phyloP scores from a whole-genome alignment of 441 rosid genomes.

The Brassica balearica region DNA sequence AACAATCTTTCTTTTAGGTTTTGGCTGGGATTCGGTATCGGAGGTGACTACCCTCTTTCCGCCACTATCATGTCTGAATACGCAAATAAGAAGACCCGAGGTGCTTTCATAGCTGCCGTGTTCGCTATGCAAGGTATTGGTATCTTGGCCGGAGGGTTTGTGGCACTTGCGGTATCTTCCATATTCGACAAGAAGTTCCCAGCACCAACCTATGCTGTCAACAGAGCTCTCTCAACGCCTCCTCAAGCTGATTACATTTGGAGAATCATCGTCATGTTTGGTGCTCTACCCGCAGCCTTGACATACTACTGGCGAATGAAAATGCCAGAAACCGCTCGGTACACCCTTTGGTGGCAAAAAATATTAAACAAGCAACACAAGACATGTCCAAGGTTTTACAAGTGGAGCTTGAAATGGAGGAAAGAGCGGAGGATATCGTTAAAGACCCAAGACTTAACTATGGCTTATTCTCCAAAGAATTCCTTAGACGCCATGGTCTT shows the following conservation, averaged over 20 bases:
- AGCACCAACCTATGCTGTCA: background rate
- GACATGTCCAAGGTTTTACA: constrained; percentile 67
- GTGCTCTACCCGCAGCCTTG: constrained; percentile 56
- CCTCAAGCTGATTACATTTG: constrained; percentile 60
- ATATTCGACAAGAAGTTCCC: constrained; percentile 35
- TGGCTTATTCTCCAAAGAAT: constrained; percentile 56
- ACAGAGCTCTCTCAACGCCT: constrained; percentile 46
- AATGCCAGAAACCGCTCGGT: constrained; percentile 69
- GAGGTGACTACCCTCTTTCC: constrained; percentile 60
- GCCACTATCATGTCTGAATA: constrained; percentile 28
- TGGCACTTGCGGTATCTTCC: constrained; percentile 29
- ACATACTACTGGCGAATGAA: constrained; percentile 64
- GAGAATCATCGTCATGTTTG: constrained; percentile 61
- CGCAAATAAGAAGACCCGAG: constrained; percentile 45
- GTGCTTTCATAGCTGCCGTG: constrained; percentile 66
- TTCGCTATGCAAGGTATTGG: constrained; percentile 87
- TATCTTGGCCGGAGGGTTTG: constrained; percentile 64
- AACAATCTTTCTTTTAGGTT: background rate
- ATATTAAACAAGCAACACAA: constrained; percentile 56
- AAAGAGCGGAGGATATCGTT: constrained; percentile 23
- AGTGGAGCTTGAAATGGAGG: constrained; percentile 53
- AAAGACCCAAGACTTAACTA: constrained; percentile 36
- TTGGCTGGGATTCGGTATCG: constrained; percentile 53
- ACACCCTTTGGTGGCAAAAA: constrained; percentile 59
- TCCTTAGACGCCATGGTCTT: constrained; percentile 54